phyloP scores from a whole-genome alignment of 1,139 yeast species.

The Pichia sorboxylosa region DNA sequence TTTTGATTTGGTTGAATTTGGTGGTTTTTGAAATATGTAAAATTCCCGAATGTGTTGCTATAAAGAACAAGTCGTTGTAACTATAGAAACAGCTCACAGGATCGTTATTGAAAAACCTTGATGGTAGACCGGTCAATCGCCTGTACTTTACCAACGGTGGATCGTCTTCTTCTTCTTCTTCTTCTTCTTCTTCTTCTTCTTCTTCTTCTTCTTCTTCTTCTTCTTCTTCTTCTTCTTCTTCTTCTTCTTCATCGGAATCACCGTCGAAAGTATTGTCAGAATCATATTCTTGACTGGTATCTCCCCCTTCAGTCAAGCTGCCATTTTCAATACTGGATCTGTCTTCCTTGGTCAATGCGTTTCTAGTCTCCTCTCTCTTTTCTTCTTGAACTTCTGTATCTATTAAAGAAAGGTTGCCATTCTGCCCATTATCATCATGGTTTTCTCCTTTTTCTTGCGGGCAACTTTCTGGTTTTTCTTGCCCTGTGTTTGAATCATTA shows the following conservation, averaged over 20 bases:
- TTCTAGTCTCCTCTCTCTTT: too few species aligned
- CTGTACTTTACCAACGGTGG: slow-evolving; percentile 74
- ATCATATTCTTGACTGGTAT: too few species aligned
- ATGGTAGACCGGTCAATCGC: slow-evolving; percentile 53
- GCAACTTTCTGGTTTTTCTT: too few species aligned
- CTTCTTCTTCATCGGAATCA: not conserved
- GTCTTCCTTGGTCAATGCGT: too few species aligned
- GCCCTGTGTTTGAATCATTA: too few species aligned
- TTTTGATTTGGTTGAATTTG: slow-evolving; percentile 47
- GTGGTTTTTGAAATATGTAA: slow-evolving; percentile 50
- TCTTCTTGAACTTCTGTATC: too few species aligned
- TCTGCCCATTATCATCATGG: too few species aligned
- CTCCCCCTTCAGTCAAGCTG: too few species aligned
- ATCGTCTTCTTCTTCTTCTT: slow-evolving; percentile 34
- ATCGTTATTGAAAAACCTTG: slow-evolving; percentile 57
- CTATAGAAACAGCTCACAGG: slow-evolving; percentile 63
- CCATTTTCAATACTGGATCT: too few species aligned
- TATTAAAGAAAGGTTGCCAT: too few species aligned
- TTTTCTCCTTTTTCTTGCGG: too few species aligned
- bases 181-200: slow-evolving; percentile 8
- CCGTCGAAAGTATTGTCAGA: too few species aligned
- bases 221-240: slow-evolving; percentile 17
- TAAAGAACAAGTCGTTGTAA: slow-evolving; percentile 48
- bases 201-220: slow-evolving; percentile 24
- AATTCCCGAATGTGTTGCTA: slow-evolving; percentile 86